Percentiles rank a stretch among this genome's conserved stretches.
phyloP scores from a whole-genome alignment of 2,329 filamentous ascomycete species.

The Beauveria scarabaeidicola region DNA sequence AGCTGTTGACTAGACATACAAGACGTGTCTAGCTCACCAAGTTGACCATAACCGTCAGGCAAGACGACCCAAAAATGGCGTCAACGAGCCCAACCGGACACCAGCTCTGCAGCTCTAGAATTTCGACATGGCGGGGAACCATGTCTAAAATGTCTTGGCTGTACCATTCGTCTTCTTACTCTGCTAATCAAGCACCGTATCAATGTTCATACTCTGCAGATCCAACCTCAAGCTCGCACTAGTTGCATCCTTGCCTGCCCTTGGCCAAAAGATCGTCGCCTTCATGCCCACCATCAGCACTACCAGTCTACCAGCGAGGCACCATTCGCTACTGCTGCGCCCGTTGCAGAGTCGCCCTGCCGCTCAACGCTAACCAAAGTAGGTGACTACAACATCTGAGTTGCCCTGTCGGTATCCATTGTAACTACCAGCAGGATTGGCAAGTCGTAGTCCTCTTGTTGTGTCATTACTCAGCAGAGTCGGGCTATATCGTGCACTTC shows the following conservation, averaged over 20 bases:
- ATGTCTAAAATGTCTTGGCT: not conserved
- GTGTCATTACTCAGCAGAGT: too few species aligned
- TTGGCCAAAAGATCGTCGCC: conserved; percentile 1
- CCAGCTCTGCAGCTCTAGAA: not conserved
- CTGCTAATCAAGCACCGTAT: not conserved
- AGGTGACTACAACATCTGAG: not conserved
- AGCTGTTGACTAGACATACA: not conserved
- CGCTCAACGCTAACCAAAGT: too few species aligned
- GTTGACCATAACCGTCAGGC: not conserved
- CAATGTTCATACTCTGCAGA: not conserved
- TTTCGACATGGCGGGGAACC: not conserved
- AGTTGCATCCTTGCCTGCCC: not conserved
- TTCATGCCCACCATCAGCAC: not conserved
- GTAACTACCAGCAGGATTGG: too few species aligned
- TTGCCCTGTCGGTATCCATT: too few species aligned
- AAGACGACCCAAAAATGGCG: not conserved
- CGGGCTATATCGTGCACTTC: not conserved
- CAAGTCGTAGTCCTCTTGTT: too few species aligned
- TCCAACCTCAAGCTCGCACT: not conserved
- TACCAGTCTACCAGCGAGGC: not conserved
- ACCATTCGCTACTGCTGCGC: not conserved
- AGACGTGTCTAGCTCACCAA: not conserved
- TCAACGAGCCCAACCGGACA: not conserved
- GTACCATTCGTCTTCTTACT: not conserved
- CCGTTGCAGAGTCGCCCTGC: not conserved